Base-by-base conservation (phyloP, 768 basidiomycete species). In the Kwoniella dejecticola region DNA sequence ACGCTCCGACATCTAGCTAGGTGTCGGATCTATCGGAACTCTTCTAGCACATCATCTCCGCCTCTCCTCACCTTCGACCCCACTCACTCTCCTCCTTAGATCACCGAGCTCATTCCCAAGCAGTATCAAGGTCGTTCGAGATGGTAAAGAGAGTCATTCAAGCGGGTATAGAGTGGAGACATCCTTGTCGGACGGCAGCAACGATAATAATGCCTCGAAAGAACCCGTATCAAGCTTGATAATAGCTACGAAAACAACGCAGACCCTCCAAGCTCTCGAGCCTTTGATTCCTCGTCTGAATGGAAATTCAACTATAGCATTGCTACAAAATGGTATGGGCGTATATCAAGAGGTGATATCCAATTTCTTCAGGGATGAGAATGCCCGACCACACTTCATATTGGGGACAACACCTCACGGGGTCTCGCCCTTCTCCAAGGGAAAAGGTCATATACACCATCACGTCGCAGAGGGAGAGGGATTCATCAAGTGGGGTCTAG, bases 291-390 rank as follows among this genome's bases (percentile, higher is more conserved):
- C 84, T 12, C 85, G 91, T 17, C 79, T 97, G 19, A 81, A 83
- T 3, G 74, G 83, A 0, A 77, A 83, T 50, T 89, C 88, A 44
- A 95, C 93, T 33, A 86, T 98, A 66, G 89, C 95, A 2, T 84
- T 99, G n/a, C 79, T 97, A 54, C 90, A 95, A 72, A 95, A 95
- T 75, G 95, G 95, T 24, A 89, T 96, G 87, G 95, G 92, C 11
- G 81, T 94, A 8, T 90, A 91, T 77, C 94, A 98, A 57, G 81
- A 85, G 62, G 82, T 96, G 48, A 76, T 90, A 17, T 71, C 80
- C 5, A 69, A 83, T 5, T 69, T 91, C 42, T 98, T 92, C 77
- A 87, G 83, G 19, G 88, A 92, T 75, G 83, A 87, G 23, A 76
- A 82, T 31, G 81, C 82, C 27, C 85, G 94, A 36, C 94, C 94